Evolutionary conservation across 306 rosid genomes (phyloP).

Genomic region (Vicia sativa): DNA sequence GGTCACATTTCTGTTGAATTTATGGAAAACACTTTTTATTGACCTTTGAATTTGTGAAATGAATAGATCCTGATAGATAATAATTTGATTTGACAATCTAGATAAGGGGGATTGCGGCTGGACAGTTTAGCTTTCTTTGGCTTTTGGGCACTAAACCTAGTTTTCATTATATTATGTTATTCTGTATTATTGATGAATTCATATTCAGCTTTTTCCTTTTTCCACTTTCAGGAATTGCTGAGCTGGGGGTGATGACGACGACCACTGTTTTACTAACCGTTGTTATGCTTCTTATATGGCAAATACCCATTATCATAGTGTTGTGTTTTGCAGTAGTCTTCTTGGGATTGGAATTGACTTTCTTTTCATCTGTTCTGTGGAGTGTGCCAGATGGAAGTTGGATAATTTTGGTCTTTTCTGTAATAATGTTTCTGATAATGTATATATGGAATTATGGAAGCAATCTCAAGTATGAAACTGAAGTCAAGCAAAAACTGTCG

Average conservation of each 20-base stretch:
- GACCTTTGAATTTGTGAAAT: conserved; percentile 10
- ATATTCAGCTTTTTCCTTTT: conserved; percentile 28
- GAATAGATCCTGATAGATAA: conserved; percentile 17
- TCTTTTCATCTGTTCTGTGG: conserved; percentile 90
- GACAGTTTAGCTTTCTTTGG: conserved; percentile 22
- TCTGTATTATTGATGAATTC: conserved; percentile 3
- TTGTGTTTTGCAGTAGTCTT: conserved; percentile 65
- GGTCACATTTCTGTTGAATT: conserved; percentile 16
- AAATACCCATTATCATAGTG: conserved; percentile 75
- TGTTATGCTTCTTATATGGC: conserved; percentile 99
- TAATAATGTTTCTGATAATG: conserved; percentile 83
- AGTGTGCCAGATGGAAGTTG: conserved; percentile 97
- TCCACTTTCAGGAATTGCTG: conserved; percentile 83
- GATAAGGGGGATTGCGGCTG: not conserved
- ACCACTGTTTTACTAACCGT: conserved; percentile 87
- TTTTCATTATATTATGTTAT: conserved; percentile 10
- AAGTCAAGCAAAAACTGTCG: conserved; percentile 89
- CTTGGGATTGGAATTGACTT: conserved; percentile 86
- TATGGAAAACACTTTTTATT: not conserved
- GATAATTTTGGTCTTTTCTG: conserved; percentile 88
- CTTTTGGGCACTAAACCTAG: conserved; percentile 14
- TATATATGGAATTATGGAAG: conserved; percentile 95
- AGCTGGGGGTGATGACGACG: conserved; percentile 98
- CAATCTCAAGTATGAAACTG: conserved; percentile 95
- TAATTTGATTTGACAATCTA: conserved; percentile 25